Percentiles rank a stretch among this genome's conserved stretches.
Evolutionary conservation across 2,329 filamentous ascomycete genomes (phyloP).

Genomic region (Fragosphaeria purpurea): DNA sequence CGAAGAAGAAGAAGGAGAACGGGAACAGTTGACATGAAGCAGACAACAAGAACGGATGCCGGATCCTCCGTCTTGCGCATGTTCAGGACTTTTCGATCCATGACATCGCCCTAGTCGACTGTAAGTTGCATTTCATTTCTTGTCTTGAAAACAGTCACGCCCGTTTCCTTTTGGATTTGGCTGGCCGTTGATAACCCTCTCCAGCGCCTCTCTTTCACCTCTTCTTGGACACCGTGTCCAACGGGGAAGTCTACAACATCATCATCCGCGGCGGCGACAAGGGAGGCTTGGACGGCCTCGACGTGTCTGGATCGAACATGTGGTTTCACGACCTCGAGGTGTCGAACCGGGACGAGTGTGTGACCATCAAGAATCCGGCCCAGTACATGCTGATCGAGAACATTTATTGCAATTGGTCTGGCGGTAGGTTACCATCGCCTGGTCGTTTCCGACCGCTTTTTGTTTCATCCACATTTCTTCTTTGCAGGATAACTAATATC

Average conservation of each 20-base stretch:
- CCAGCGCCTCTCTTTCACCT: constrained; percentile 15
- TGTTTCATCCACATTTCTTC: too few relatives aligned
- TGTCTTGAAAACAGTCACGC: too few relatives aligned
- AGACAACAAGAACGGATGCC: constrained; percentile 25
- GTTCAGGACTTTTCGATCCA: constrained; percentile 36
- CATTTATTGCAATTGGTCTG: constrained; percentile 53
- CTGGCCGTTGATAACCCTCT: not conserved
- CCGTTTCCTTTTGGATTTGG: too few relatives aligned
- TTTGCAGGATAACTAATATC: too few relatives aligned
- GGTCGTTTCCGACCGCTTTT: too few relatives aligned
- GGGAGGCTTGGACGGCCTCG: constrained; percentile 46
- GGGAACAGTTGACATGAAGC: not conserved
- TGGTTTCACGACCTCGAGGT: constrained; percentile 51
- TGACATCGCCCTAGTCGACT: constrained; percentile 37
- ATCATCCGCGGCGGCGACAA: constrained; percentile 39
- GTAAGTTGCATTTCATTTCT: constrained; percentile 10
- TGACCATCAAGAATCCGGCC: constrained; percentile 30
- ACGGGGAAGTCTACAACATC: constrained; percentile 44
- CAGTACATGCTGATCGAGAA: constrained; percentile 48
- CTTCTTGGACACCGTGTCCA: constrained; percentile 24
- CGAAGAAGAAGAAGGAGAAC: not conserved
- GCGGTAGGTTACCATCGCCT: constrained; percentile 15
- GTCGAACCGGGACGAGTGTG: constrained; percentile 50
- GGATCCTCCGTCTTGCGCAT: constrained; percentile 34
- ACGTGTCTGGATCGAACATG: constrained; percentile 44